Evolutionary conservation across 805 yeast species (phyloP).

Genomic region (Yamadazyma olivae): DNA sequence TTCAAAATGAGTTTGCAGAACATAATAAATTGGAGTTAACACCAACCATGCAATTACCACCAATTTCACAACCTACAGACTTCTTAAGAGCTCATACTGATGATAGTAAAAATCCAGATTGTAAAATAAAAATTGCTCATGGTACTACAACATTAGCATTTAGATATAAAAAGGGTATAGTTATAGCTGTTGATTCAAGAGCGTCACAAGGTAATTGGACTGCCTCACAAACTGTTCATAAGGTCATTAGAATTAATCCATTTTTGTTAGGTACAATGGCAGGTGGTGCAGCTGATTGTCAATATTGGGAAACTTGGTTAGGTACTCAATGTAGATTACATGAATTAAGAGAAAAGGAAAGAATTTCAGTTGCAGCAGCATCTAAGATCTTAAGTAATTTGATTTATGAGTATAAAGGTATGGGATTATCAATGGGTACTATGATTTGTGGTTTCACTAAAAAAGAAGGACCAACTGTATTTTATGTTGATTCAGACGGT

Average conservation of each 20-base stretch:
- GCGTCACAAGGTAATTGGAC: slow-evolving; percentile 98
- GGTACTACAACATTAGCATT: slow-evolving; percentile 99
- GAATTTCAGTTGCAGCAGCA: slow-evolving; percentile 96
- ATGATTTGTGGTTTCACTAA: slow-evolving; percentile 97
- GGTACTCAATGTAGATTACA: slow-evolving; percentile 95
- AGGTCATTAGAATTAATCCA: slow-evolving; percentile 95
- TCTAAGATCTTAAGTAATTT: slow-evolving; percentile 88
- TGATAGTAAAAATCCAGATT: slow-evolving; percentile 88
- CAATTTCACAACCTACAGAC: slow-evolving; percentile 84
- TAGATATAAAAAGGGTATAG: slow-evolving; percentile 91
- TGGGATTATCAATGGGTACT: slow-evolving; percentile 99
- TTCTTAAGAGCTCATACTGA: slow-evolving; percentile 98
- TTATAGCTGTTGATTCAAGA: slow-evolving; percentile 96
- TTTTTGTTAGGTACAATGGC: slow-evolving; percentile 97
- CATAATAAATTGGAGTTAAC: slow-evolving; percentile 33
- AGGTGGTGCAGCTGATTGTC: slow-evolving; percentile 99
- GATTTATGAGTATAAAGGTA: slow-evolving; percentile 92
- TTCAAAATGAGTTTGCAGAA: slow-evolving; percentile 8
- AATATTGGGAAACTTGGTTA: slow-evolving; percentile 98
- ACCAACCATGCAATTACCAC: slow-evolving; percentile 73
- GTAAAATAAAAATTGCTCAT: slow-evolving; percentile 94
- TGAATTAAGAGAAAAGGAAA: slow-evolving; percentile 90
- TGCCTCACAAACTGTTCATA: slow-evolving; percentile 96
- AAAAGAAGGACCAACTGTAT: slow-evolving; percentile 93
- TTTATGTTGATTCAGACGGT: slow-evolving; percentile 96